Evolutionary conservation across 768 basidiomycete genomes (phyloP), one percentile per base, ranked within the genome.

Genomic region (Amanita brunnescens): DNA sequence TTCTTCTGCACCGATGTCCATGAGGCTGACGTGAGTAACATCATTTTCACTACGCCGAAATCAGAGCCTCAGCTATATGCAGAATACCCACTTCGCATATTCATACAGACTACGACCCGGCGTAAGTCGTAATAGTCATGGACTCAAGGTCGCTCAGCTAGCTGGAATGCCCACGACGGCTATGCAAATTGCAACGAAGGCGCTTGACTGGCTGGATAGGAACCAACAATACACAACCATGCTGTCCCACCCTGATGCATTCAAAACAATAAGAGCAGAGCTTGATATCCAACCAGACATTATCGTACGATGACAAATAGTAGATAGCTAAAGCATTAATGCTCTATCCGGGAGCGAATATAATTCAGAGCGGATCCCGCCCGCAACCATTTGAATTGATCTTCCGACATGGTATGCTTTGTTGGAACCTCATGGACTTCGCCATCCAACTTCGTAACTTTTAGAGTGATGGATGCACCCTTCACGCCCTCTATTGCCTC

Each of bases 1-100:
- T 97, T 95, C 68, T 94, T 83, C 72, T 95, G 91, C 64, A 97
- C 90, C 0, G 85, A 89, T 58, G 79, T 97, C 1, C 80, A 87
- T 54, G 87, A 94, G 61, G 76, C 75, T 2, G 75, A 77, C 61
- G 93, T 88, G 63, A 62, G 85, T 61, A 29, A 20, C 1, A 18
- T 34, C 4, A 40, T 29, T 29, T n/a, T 29, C 26, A 45, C 12
- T 47, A 13, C 20, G 14, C 26, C 7, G 18, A 41, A 45, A 7
- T 16, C 20, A 32, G 54, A 9, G 20, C 12, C 24, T 37, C 50
- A 42, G 32, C 20, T 55, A 40, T 23, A 37, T 52, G 14, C 56
- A 93, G 89, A 81, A 87, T 57, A 78, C 75, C 9, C 80, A 78
- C 51, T 94, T 95, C 64, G 70, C 87, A 0, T 98, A 94, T 63